Evolutionary conservation across 1,284 basidiomycete species (phyloP), one percentile per base, ranked within the genome.

Genomic region (Pholiota adiposa): DNA sequence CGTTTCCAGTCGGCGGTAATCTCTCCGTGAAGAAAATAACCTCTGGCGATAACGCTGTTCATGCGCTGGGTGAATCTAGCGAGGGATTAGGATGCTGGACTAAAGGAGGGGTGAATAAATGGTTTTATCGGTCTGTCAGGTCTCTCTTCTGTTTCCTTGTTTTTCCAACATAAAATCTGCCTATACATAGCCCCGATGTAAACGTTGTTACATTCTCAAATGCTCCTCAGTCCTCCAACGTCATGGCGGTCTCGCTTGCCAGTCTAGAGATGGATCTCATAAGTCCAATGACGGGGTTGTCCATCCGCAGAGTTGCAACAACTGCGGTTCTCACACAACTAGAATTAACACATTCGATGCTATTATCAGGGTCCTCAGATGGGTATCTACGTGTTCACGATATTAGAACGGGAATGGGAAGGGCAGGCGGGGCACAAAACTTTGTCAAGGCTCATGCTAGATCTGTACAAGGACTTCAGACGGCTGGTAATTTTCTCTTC

Each of bases 321-420:
- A 74, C 85, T 11, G 86, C 88, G 0, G 72, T 86, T 21, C 73
- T 89, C 58, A 86, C 83, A 2, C 87, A 92, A 62, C 79, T 93
- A 7, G 82, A 86, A 62, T 83, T 85, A 52, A 85, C 88, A 11
- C 83, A 85, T 68, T 84, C 85, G 0, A 73, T 81, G 44, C 77
- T 98, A 31, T 74, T 96, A 18, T 88, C 92, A 21, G 95, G 93
- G 0, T 88, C 88, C 6, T 82, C 89, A 6, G 95, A 97, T 71
- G 97, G 97, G 1, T 87, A 83, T 70, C 74, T 98, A 14, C 85
- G 94, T 23, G 83, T 89, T 2, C 92, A 97, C 70, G 97, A 99
- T 72, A 82, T 94, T 21, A 84, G 95, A 29, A 86, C 82, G 29
- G 90, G 82, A 29, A 75, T 81, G 71, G 79, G 66, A 67, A 81